Percentiles rank a stretch among this genome's conserved stretches.
Conservation (phyloP, 2,329 filamentous ascomycete species). For the Alternaria ethzedia region DNA sequence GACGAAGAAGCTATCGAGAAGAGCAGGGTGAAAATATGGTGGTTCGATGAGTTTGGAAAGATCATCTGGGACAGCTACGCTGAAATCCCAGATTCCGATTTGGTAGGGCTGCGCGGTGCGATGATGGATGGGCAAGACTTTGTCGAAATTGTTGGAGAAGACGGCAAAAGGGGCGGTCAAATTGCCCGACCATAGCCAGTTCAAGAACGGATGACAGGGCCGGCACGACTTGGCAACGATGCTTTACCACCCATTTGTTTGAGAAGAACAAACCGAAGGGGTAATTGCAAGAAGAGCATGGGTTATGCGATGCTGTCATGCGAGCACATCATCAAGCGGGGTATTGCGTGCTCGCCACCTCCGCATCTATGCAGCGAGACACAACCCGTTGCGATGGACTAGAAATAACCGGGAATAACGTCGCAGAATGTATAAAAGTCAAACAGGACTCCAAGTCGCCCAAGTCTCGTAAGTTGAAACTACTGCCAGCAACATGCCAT, state of each 20-base stretch:
- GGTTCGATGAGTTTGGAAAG: background rate
- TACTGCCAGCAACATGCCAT: slow-evolving; percentile 26
- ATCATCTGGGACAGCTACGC: background rate
- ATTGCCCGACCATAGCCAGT: background rate
- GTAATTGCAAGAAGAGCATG: background rate
- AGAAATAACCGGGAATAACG: background rate
- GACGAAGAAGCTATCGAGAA: background rate
- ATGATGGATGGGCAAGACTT: background rate
- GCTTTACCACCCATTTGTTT: background rate
- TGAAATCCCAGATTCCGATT: background rate
- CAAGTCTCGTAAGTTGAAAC: background rate
- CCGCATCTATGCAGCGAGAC: background rate
- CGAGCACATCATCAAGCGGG: slow-evolving; percentile 29
- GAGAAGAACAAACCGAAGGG: background rate
- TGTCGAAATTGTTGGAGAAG: background rate
- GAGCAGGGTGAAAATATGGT: background rate
- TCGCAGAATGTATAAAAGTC: background rate
- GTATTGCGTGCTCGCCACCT: slow-evolving; percentile 32
- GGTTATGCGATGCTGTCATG: background rate
- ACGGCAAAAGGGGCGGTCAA: background rate
- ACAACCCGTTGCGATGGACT: background rate
- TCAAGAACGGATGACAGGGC: background rate
- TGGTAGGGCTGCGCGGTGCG: background rate
- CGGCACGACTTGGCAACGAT: background rate
- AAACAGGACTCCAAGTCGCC: background rate